Base-by-base conservation (phyloP, 78 protist genomes). In the Dictyostelium discoideum region DNA sequence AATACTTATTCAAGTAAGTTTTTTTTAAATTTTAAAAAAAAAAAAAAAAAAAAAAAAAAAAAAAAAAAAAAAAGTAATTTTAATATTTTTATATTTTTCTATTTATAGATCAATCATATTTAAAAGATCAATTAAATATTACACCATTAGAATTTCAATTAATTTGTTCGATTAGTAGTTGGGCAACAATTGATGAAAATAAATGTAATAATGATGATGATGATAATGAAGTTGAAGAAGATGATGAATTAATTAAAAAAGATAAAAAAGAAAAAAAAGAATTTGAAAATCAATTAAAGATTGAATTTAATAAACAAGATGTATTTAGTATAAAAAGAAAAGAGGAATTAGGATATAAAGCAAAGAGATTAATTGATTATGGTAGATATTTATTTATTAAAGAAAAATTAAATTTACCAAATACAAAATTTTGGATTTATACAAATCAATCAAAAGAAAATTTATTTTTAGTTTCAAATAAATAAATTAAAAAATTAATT, bases 331-430 rank as follows among this genome's bases (percentile, higher is more conserved):
- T 13, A n/a, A 24, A 44, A 16, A 81, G 95, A 73, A 90, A 90
- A 90, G 95, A 90, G 11, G 88, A 77, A 29, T 72, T 90, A n/a
- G 95, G 95, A 29, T 90, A 90, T 26, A 82, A 82, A 54, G 87
- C 89, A 32, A 90, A 90, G 48, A 80, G 95, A 90, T 44, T 90
- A 1, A 69, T 90, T 3, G 95, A 90, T 50, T 82, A 82, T 90
- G 95, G 95, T 83, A 65, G 95, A 80, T 73, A 44, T 22, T 6
- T 90, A 29, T 90, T 26, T 39, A 42, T 90, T 14, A 82, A 73
- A 39, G 44, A 90, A 7, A 46, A 46, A 16, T 72, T 90, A 18
- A 14, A n/a, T 63, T 50, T 90, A 13, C 46, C 81, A 74, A 37
- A 82, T 29, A 32, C 82, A 11, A 72, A 48, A 3, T 26, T 90